Base-by-base conservation (phyloP, 2,329 filamentous ascomycete species). In the Fusarium miscanthi region DNA sequence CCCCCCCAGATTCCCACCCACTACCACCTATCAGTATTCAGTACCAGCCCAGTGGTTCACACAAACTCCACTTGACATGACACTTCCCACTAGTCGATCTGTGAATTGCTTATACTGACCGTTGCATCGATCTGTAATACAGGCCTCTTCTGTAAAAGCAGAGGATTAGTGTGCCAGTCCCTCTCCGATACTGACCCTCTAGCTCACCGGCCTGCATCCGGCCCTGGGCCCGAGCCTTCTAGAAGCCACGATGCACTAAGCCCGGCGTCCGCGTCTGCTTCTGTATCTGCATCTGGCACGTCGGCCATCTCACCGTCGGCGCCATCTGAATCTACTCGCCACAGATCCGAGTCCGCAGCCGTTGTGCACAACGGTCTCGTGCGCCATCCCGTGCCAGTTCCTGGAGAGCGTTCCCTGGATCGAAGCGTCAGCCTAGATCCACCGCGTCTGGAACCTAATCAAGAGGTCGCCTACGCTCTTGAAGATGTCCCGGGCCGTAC, bases 401-500 rank as follows among this genome's bases (percentile, higher is more conserved):
- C 66, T 27, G 59, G 51, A 41, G 40, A 69, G n/a, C 40, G 41
- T 13, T 48, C 59, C 19, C 38, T 48, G 2, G 40, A 51, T 21
- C 41, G 31, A 16, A 21, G 51, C 33, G 33, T 23, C 37, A 54
- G 43, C 40, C 56, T 66, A 56, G 53, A 69, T 51, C 60, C 62
- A 40, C 52, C 67, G 13, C 65, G 43, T 40, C 40, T 53, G 6
- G 70, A 67, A 3, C 43, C 58, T 12, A 38, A 66, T 31, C 33
- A 56, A 40, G 54, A 66, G 43, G 69, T 73, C 25, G 70, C 78
- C 6, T 77, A 82, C 25, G 82, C 82, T 1, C 78, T 86, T 12
- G 84, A 86, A 64, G 84, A 86, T 64, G 81, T 81, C 19, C 74
- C 78, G 23, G 80, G 81, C 59, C 74, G 79, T 23, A 85, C 84